Conservation (phyloP, 331 rosid species). For the Rhamnella rubrinervis region DNA sequence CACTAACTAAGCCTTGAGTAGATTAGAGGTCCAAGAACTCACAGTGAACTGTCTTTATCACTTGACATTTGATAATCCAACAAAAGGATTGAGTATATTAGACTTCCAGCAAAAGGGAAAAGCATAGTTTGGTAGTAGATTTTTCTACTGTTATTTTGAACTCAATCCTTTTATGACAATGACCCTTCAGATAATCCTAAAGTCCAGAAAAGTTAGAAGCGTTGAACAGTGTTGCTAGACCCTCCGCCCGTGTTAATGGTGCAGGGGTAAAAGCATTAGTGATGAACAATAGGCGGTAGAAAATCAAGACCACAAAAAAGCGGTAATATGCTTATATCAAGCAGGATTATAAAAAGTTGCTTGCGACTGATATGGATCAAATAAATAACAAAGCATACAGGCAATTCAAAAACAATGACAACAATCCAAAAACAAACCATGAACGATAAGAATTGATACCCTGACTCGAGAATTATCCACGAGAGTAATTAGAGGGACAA, state of each 20-base stretch:
- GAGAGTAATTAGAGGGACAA: constrained; percentile 90
- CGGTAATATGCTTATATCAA: not conserved
- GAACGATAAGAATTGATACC: constrained; percentile 49
- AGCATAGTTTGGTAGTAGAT: not conserved
- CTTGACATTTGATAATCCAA: constrained; percentile 4
- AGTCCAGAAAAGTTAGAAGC: not conserved
- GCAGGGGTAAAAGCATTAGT: too few relatives aligned
- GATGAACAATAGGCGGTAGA: too few relatives aligned
- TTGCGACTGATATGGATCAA: not conserved
- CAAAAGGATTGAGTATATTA: constrained; percentile 6
- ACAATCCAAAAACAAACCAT: not conserved
- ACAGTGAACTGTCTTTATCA: constrained; percentile 13
- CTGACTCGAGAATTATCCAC: constrained; percentile 97
- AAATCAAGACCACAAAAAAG: too few relatives aligned
- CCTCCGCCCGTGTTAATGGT: too few relatives aligned
- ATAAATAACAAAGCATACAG: not conserved
- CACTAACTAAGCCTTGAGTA: not conserved
- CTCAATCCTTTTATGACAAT: not conserved
- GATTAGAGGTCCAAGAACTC: constrained; percentile 12
- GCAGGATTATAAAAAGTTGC: not conserved
- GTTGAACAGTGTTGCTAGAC: too few relatives aligned
- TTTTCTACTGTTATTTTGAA: not conserved
- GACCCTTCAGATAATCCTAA: not conserved
- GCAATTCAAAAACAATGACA: not conserved
- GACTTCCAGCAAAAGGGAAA: constrained; percentile 8